Percentiles rank a stretch among this genome's conserved stretches.
Conservation (phyloP, 75 land plant genomes). For the Picea glauca region DNA sequence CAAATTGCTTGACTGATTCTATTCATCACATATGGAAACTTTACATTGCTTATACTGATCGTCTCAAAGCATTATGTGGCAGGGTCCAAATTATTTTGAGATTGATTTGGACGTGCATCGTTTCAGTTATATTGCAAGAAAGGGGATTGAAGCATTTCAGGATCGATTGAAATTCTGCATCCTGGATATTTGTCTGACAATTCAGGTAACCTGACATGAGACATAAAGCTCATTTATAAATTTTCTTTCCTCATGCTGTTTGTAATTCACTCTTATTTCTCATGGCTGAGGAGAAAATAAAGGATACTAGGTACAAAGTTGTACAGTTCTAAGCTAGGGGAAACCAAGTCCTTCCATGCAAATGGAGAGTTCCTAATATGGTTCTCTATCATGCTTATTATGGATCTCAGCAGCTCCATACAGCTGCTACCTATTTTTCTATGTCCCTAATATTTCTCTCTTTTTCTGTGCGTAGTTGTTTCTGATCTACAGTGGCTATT, state of each 20-base stretch:
- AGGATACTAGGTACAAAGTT: background rate
- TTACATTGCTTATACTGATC: background rate
- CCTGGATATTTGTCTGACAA: slow-evolving; percentile 80
- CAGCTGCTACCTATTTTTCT: too few relatives aligned
- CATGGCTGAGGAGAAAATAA: background rate
- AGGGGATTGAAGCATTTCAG: slow-evolving; percentile 81
- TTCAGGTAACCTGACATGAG: slow-evolving; percentile 50
- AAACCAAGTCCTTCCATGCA: background rate
- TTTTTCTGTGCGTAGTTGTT: too few relatives aligned
- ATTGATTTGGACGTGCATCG: slow-evolving; percentile 88
- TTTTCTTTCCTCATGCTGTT: background rate
- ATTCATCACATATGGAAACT: background rate
- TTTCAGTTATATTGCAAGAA: slow-evolving; percentile 83
- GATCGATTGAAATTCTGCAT: slow-evolving; percentile 64
- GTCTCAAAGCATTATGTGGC: background rate
- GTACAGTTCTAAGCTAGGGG: background rate
- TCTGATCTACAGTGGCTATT: too few relatives aligned
- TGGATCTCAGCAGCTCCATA: too few relatives aligned
- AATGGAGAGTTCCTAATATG: background rate
- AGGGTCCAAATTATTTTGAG: slow-evolving; percentile 86
- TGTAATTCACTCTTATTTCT: too few relatives aligned
- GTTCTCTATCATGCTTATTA: too few relatives aligned
- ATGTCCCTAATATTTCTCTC: too few relatives aligned
- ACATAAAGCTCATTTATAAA: background rate
- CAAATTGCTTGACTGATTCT: too few relatives aligned